Conservation (phyloP, 2,329 filamentous ascomycete species). For the Sclerotinia glacialis region DNA sequence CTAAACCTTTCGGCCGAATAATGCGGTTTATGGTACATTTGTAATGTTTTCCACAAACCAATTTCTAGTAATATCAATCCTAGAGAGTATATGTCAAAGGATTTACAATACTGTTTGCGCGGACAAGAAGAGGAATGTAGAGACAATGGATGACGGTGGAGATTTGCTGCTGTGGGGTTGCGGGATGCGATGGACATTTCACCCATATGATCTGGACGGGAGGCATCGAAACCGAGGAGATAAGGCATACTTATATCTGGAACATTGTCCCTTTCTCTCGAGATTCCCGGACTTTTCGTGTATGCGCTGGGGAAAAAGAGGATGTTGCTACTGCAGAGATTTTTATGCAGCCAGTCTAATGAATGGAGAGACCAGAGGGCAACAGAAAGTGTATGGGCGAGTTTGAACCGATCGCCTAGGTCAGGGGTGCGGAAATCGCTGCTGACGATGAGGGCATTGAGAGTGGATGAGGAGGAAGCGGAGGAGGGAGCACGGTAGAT, state of each 20-base stretch:
- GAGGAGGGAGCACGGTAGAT: conserved; percentile 42
- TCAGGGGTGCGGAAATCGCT: conserved; percentile 46
- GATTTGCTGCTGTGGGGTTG: conserved; percentile 42
- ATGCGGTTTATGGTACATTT: conserved; percentile 44
- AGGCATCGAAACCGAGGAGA: conserved; percentile 45
- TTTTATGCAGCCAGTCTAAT: conserved; percentile 53
- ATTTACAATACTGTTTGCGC: conserved; percentile 42
- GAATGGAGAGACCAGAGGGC: conserved; percentile 52
- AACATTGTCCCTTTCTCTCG: conserved; percentile 38
- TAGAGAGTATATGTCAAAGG: conserved; percentile 46
- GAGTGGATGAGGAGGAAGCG: conserved; percentile 41
- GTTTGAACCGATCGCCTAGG: conserved; percentile 45
- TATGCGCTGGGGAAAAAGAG: conserved; percentile 46
- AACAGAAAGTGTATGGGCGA: conserved; percentile 46
- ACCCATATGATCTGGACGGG: conserved; percentile 41
- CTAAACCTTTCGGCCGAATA: conserved; percentile 46
- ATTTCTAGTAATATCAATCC: conserved; percentile 51
- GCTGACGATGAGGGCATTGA: conserved; percentile 43
- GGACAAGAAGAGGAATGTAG: conserved; percentile 40
- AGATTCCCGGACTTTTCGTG: conserved; percentile 34
- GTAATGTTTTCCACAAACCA: conserved; percentile 46
- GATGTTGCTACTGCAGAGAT: conserved; percentile 42
- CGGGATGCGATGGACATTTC: conserved; percentile 43
- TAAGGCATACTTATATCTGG: conserved; percentile 44
- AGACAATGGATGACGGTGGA: conserved; percentile 49